Base-by-base conservation (phyloP, 768 basidiomycete species). In the Leucogyrophana mollusca region DNA sequence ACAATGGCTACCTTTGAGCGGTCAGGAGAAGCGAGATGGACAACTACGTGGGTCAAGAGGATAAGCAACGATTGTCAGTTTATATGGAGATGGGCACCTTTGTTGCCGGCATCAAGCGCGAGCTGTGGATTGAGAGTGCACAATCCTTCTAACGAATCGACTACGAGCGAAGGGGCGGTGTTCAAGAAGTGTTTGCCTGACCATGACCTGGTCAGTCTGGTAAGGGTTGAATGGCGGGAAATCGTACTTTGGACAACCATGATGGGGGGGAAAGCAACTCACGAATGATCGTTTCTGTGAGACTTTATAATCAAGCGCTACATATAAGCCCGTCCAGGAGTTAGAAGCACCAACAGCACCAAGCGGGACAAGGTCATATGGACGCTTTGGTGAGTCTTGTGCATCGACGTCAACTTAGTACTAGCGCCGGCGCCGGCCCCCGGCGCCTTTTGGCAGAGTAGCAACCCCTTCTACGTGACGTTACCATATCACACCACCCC, bases 121-220 rank as follows among this genome's bases (percentile, higher is more conserved):
- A 95, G 65, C 35, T 79, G 71, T 0, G 90, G 83, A 65, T 94
- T 94, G 40, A 85, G 51, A 1, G 76, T 74, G 56, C 78, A 80
- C 18, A 93, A 69, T 3, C 91, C 93, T 47, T 73, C 67, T 34
- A 96, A 80, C 0, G 90, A 85, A 59, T 94, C 87, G 42, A 83
- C 61, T 18, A 93, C 92, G 33, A 94, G 77, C 2, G 80, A 71
- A 27, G 78, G 67, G 2, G 91, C 74, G 3, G 74, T 60, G 66
- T 94, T 93, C 50, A 89, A 53, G 52, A 96, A 80, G 70, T 96
- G 94, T 58, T 95, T 94, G 47, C 60, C 62, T 64, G 45, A 8
- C 25, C 16, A n/a, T 16, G 11, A 20, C 16, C 6, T 41, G 16
- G 24, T 9, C 20, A 17, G 24, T 20, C 9, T 16, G 4, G 13